Evolutionary conservation across 2,329 filamentous ascomycete genomes (phyloP), one percentile per base, ranked within the genome.

Genomic region (Aureobasidium sp.): DNA sequence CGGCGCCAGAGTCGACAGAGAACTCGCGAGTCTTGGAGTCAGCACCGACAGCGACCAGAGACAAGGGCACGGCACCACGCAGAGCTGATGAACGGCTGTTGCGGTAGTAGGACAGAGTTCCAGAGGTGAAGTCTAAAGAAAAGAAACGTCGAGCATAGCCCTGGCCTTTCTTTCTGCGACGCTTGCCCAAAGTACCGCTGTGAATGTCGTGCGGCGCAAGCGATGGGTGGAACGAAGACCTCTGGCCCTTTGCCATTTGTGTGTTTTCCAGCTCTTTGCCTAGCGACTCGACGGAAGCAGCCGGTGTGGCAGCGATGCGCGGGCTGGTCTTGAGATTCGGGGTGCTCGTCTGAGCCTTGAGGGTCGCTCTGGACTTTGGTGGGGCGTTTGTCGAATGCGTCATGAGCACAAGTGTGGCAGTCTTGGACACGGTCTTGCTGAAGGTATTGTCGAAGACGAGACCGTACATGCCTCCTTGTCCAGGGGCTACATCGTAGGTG

Each of bases 381-480:
- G 90, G 85, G 6, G 85, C 83, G 67, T 87, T 88, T 39, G 91
- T 92, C 11, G 93, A 92, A 70, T 97, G 97, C 42, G 91, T 97
- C 73, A 97, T 83, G 58, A 99, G 84, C 39, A 97, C 92, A 70
- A 99, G 90, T 8, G 93, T 97, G 22, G 91, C 91, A 33, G 89
- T 96, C 77, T 99, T 99, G 59, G 92, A 94, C 45, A 89, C 87
- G 74, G 88, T 90, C 77, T 97, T 97, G 64, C 92, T 96, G 73
- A 99, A 99, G 31, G 94, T 99, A 72, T 99, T 99, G 82, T 99
- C 94, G 71, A 99, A 96, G 35, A 97, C 91, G 64, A 99, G 80
- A 62, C 92, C 94, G 72, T 96, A 99, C 85, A 96, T 97, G 70
- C 94, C 94, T 27, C 87, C 90, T 66, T 94, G 85, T 37, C 85